A percentile compares a stretch with the other conserved stretches of the same genome.
phyloP scores from a whole-genome alignment of 1,139 yeast species.

The Blastobotrys illinoisensis region DNA sequence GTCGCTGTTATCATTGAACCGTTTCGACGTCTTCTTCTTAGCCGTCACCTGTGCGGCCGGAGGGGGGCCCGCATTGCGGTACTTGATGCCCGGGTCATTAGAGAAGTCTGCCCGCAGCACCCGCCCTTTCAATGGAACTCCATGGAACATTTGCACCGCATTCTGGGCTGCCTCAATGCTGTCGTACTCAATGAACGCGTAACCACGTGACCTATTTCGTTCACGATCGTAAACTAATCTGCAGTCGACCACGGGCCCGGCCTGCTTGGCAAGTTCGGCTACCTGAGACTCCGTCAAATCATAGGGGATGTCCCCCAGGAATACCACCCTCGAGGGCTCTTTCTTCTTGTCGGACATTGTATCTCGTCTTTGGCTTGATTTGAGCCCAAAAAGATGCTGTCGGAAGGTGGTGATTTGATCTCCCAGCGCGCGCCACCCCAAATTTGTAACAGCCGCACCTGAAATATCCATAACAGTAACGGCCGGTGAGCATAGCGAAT shows the following conservation, averaged over 20 bases:
- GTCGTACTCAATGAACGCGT: conserved; percentile 75
- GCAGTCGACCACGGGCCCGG: conserved; percentile 68
- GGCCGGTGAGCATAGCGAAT: background rate
- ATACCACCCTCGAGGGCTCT: conserved; percentile 42
- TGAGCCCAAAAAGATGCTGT: background rate
- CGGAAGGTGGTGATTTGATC: background rate
- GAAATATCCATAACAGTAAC: too few relatives aligned
- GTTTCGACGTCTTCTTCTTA: conserved; percentile 14
- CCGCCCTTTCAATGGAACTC: conserved; percentile 66
- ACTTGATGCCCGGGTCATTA: conserved; percentile 36
- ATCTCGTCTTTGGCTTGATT: background rate
- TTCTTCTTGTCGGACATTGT: background rate
- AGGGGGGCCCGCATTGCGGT: conserved; percentile 1
- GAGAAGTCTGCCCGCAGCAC: conserved; percentile 60
- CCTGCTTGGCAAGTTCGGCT: conserved; percentile 63
- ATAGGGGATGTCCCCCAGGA: conserved; percentile 62
- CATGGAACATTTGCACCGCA: conserved; percentile 82
- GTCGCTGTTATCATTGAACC: background rate
- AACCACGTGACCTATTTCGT: conserved; percentile 87
- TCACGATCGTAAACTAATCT: conserved; percentile 77
- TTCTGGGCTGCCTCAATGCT: conserved; percentile 73
- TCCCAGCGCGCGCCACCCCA: background rate
- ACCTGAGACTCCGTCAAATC: conserved; percentile 87
- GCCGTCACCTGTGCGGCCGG: conserved; percentile 14
- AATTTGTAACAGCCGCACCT: too few relatives aligned